Evolutionary conservation across 495 filamentous ascomycete species (phyloP).

Genomic region (Podospora didyma): DNA sequence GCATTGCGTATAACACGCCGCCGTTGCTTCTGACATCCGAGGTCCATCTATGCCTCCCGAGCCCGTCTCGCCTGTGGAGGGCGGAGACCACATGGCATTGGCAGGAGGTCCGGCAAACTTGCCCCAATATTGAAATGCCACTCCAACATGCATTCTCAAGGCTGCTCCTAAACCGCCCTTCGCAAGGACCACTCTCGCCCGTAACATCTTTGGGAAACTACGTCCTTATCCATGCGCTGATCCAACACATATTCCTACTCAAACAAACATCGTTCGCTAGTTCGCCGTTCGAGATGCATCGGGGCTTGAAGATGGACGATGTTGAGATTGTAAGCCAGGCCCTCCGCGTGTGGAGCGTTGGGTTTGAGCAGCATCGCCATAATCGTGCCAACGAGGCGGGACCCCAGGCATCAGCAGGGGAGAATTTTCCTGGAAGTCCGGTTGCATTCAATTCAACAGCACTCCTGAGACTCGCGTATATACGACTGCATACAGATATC

Average conservation of each 20-base stretch:
- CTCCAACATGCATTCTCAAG: slow-evolving; percentile 48
- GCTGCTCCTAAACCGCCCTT: slow-evolving; percentile 41
- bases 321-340: slow-evolving; percentile 56
- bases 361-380: slow-evolving; percentile 54
- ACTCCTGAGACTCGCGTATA: slow-evolving; percentile 61
- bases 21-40: slow-evolving; percentile 60
- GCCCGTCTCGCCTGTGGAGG: slow-evolving; percentile 48
- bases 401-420: slow-evolving; percentile 28
- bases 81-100: slow-evolving; percentile 48
- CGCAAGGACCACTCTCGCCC: slow-evolving; percentile 46
- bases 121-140: slow-evolving; percentile 38
- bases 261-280: slow-evolving; percentile 53
- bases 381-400: slow-evolving; percentile 34
- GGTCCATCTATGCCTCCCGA: slow-evolving; percentile 57
- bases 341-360: slow-evolving; percentile 58
- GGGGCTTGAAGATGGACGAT: slow-evolving; percentile 49
- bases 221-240: slow-evolving; percentile 62
- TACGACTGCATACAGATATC: slow-evolving; percentile 63
- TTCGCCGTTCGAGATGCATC: slow-evolving; percentile 39
- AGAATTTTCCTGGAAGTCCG: slow-evolving; percentile 50
- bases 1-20: slow-evolving; percentile 54
- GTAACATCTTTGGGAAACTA: slow-evolving; percentile 63
- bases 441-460: slow-evolving; percentile 66
- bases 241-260: slow-evolving; percentile 65
- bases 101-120: slow-evolving; percentile 44